Conservation (phyloP, 2,329 filamentous ascomycete species). For the Coleophoma crateriformis region DNA sequence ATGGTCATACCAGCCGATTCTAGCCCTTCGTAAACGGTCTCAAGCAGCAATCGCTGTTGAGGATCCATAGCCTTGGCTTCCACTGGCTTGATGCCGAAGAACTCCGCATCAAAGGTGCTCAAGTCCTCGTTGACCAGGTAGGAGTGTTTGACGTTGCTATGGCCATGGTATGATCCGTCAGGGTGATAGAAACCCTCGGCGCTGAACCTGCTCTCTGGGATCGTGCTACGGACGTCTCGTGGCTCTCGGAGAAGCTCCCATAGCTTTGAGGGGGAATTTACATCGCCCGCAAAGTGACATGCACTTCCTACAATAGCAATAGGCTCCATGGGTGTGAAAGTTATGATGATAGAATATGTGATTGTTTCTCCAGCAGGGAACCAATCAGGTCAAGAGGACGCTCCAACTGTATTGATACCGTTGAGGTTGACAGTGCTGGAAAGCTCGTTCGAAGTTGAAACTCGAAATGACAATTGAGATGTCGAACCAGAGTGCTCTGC, state of each 20-base stretch:
- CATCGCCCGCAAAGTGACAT: neutral
- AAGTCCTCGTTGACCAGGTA: neutral
- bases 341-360: too few relatives aligned
- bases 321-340: neutral
- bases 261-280: neutral
- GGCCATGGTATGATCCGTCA: neutral
- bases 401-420: too few relatives aligned
- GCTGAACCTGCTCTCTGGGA: neutral
- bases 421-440: too few relatives aligned
- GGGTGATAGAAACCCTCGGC: neutral
- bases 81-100: constrained; percentile 15
- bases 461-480: too few relatives aligned
- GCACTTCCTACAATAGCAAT: neutral
- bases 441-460: too few relatives aligned
- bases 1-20: constrained; percentile 13
- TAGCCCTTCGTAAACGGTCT: constrained; percentile 16
- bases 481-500: too few relatives aligned
- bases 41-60: constrained; percentile 15
- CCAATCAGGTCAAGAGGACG: too few relatives aligned
- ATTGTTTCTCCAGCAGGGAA: too few relatives aligned
- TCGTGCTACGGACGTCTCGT: neutral
- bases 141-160: neutral
- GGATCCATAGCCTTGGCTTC: constrained; percentile 19
- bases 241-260: neutral
- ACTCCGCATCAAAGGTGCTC: constrained; percentile 2